These are phyloP conservation scores for Trichoderma parareesei DNA, from an alignment of 495 filamentous ascomycete genomes.

Conservation along the genomic window DNA sequence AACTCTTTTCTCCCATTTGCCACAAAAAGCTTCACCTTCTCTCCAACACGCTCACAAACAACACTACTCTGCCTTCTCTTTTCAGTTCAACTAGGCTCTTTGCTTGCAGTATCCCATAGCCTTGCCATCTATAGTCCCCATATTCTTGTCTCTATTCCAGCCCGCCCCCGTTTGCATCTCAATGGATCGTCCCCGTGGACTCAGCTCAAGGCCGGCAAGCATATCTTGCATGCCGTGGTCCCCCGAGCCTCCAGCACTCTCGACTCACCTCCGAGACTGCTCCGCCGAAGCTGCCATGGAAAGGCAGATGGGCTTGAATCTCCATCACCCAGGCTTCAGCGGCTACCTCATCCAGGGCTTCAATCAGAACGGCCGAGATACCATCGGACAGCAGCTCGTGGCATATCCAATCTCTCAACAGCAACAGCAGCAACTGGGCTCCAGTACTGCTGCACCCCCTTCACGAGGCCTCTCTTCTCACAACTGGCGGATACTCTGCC, in stretches of 20 bases:
- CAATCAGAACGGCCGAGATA: background rate
- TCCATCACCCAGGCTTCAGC: background rate
- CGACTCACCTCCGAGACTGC: background rate
- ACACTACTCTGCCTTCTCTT: background rate
- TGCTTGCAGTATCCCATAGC: background rate
- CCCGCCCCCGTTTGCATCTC: background rate
- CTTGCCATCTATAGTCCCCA: background rate
- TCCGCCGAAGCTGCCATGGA: background rate
- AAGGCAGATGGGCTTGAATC: background rate
- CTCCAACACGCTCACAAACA: background rate
- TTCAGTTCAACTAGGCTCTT: background rate
- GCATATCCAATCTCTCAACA: background rate
- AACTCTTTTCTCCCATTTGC: background rate
- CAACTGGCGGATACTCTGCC: background rate
- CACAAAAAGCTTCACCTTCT: background rate
- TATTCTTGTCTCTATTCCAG: background rate
- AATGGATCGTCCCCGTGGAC: background rate
- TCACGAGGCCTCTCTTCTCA: background rate
- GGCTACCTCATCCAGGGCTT: background rate
- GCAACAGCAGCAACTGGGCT: background rate
- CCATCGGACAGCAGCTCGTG: background rate
- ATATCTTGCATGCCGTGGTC: slow-evolving; percentile 1
- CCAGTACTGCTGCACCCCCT: background rate
- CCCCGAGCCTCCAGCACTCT: background rate
- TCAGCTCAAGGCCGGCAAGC: background rate